Evolutionary conservation across 208 protist genomes (phyloP).

Genomic region (Trypanosoma vivax): DNA sequence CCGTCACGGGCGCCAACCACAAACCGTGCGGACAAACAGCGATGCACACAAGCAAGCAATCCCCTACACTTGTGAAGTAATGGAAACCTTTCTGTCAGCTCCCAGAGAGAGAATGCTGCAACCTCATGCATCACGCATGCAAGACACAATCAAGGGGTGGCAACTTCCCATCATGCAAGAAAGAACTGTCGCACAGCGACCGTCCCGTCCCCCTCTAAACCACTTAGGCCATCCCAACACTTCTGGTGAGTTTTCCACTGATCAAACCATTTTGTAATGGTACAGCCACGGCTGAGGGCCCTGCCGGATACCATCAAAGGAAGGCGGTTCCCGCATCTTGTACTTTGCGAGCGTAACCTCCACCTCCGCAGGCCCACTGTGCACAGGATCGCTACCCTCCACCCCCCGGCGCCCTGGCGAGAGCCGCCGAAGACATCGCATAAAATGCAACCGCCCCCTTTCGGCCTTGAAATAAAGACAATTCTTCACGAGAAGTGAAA

Average conservation of each 20-base stretch:
- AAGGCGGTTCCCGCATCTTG: constrained; percentile 74
- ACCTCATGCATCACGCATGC: no score
- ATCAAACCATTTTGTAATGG: constrained; percentile 37
- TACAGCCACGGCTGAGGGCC: constrained; percentile 81
- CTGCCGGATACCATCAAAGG: constrained; percentile 70
- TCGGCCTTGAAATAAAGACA: constrained; percentile 60
- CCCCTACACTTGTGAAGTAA: no score
- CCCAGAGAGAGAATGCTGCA: neutral
- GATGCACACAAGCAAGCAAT: no score
- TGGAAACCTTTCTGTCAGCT: no score
- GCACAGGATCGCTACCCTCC: neutral
- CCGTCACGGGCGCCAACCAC: no score
- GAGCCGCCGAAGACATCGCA: constrained; percentile 56
- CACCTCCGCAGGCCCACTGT: neutral
- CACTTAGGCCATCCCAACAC: neutral
- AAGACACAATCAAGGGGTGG: no score
- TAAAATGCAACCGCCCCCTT: constrained; percentile 61
- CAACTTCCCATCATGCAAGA: no score
- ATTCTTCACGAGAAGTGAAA: constrained; percentile 77
- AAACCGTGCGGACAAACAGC: no score
- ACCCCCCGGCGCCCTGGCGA: neutral
- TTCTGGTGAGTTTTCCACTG: neutral
- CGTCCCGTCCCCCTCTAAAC: neutral
- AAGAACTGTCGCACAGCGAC: neutral
- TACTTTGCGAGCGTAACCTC: constrained; percentile 56